Conservation (phyloP, 441 rosid species). For the Sinapis alba region DNA sequence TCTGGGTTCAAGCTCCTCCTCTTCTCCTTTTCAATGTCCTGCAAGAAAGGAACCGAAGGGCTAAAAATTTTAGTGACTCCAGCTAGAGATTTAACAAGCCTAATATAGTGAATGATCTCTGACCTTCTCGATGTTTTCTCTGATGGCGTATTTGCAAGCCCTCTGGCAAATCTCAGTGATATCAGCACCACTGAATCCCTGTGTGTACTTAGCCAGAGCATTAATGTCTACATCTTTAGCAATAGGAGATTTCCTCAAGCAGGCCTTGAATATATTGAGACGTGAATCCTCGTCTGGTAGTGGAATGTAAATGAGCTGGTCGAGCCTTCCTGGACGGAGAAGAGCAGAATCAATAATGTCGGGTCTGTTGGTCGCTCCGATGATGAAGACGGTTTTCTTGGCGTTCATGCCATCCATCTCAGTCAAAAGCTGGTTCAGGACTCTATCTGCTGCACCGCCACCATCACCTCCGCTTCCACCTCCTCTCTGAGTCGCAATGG, state of each 20-base stretch:
- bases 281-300: conserved; percentile 63
- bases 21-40: conserved; percentile 52
- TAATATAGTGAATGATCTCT: neutral
- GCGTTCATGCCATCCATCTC: conserved; percentile 69
- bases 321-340: conserved; percentile 68
- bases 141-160: conserved; percentile 62
- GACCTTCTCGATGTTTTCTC: conserved; percentile 67
- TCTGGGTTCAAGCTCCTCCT: conserved; percentile 42
- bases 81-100: neutral
- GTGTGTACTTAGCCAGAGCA: conserved; percentile 55
- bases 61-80: neutral
- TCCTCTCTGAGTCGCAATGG: conserved; percentile 68
- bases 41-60: conserved; percentile 25
- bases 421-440: conserved; percentile 61
- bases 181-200: conserved; percentile 68
- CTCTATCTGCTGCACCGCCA: conserved; percentile 70
- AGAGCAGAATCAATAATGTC: conserved; percentile 62
- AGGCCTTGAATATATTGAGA: conserved; percentile 58
- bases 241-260: conserved; percentile 59
- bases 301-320: conserved; percentile 64
- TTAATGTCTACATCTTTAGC: conserved; percentile 51
- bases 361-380: conserved; percentile 63
- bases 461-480: conserved; percentile 56
- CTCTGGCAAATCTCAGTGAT: conserved; percentile 66
- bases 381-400: conserved; percentile 61